A percentile compares a stretch with the other conserved stretches of the same genome.
Evolutionary conservation across 345 rosid genomes (phyloP).

Genomic region (Brassica rapa): DNA sequence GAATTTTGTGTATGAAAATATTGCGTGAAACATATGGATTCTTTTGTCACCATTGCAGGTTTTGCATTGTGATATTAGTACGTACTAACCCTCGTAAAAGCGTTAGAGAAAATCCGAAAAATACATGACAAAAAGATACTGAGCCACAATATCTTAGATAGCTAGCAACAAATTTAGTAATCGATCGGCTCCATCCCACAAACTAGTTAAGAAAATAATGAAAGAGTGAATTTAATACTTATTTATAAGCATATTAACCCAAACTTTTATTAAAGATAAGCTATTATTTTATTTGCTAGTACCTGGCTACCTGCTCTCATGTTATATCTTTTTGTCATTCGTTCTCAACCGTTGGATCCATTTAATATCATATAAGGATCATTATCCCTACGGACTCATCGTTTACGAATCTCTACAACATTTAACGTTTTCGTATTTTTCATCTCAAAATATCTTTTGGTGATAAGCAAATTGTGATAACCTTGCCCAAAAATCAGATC

Average conservation of each 20-base stretch:
- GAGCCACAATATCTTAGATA: too few species aligned
- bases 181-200: not conserved
- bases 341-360: conserved; percentile 11
- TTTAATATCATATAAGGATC: not conserved
- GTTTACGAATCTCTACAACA: conserved; percentile 7
- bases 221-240: not conserved
- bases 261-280: not conserved
- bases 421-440: not conserved
- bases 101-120: not conserved
- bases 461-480: conserved; percentile 37
- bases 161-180: not conserved
- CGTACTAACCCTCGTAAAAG: not conserved
- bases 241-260: conserved; percentile 1
- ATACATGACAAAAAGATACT: not conserved
- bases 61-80: not conserved
- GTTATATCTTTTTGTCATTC: not conserved
- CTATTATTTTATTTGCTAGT: not conserved
- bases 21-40: not conserved
- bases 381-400: conserved; percentile 1
- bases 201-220: not conserved
- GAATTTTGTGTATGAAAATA: not conserved
- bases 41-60: not conserved
- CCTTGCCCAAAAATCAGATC: conserved; percentile 32
- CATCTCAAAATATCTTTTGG: conserved; percentile 6
- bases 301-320: not conserved